These are phyloP conservation scores for Lenzites betulinus DNA, from an alignment of 768 basidiomycete species.

Conservation along the genomic window DNA sequence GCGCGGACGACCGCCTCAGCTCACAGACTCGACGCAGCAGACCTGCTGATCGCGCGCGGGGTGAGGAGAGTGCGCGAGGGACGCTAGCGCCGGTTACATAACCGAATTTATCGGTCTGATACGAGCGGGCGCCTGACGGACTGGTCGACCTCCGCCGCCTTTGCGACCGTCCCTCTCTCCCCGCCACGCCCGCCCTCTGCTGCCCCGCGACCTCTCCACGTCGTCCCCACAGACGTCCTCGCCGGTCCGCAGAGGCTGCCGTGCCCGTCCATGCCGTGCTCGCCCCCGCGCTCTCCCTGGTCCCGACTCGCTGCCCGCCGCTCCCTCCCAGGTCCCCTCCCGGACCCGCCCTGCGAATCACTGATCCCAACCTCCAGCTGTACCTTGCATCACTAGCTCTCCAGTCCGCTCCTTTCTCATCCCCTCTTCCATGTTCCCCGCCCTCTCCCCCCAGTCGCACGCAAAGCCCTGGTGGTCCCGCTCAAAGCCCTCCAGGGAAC, in stretches of 20 bases:
- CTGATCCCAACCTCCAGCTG: conserved; percentile 21
- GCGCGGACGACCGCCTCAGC: no score
- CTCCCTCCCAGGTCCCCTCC: neutral
- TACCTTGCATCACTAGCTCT: conserved; percentile 21
- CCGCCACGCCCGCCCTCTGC: neutral
- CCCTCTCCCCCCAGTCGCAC: conserved; percentile 20
- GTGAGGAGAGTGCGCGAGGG: no score
- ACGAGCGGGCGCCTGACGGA: conserved; percentile 10
- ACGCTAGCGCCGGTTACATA: no score
- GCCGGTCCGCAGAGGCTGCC: neutral
- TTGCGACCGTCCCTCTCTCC: conserved; percentile 10
- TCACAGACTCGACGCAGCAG: no score
- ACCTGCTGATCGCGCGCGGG: no score
- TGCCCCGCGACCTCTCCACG: neutral
- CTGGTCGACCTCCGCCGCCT: conserved; percentile 19
- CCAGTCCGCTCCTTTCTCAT: conserved; percentile 30
- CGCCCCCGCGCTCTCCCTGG: neutral
- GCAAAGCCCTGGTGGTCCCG: conserved; percentile 39
- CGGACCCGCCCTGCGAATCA: conserved; percentile 17
- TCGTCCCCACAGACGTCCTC: neutral
- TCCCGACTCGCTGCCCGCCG: neutral
- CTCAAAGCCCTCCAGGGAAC: conserved; percentile 32
- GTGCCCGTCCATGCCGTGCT: conserved; percentile 1
- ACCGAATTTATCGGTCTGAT: conserved; percentile 18
- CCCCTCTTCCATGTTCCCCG: conserved; percentile 27